Evolutionary conservation across 495 filamentous ascomycete genomes (phyloP).

Genomic region (Talaromyces nanjingensis): DNA sequence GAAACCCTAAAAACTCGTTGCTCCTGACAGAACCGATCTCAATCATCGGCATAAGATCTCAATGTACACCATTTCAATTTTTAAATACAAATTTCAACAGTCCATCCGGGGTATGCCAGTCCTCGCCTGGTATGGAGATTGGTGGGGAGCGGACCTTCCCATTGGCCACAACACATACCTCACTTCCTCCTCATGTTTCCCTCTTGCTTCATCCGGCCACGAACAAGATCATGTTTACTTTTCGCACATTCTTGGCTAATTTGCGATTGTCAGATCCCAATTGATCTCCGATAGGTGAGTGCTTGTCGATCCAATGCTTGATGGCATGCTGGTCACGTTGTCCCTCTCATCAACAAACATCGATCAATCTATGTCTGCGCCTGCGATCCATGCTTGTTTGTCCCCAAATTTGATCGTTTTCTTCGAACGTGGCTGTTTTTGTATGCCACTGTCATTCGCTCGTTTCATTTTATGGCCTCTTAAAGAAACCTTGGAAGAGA

Average conservation of each 20-base stretch:
- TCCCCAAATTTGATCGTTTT: not conserved
- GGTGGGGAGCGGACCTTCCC: conserved; percentile 1
- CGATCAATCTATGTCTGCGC: not conserved
- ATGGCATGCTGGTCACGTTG: not conserved
- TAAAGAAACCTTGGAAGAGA: not conserved
- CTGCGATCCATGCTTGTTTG: not conserved
- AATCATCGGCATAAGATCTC: not conserved
- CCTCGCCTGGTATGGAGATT: not conserved
- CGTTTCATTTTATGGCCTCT: not conserved
- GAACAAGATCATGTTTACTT: not conserved
- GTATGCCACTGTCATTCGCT: not conserved
- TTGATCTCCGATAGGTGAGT: not conserved
- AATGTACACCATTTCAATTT: not conserved
- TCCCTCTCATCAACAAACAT: not conserved
- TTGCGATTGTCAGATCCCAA: not conserved
- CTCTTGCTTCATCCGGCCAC: not conserved
- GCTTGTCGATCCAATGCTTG: not conserved
- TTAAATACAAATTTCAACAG: not conserved
- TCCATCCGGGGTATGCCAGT: not conserved
- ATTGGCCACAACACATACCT: conserved; percentile 3
- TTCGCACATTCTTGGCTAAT: not conserved
- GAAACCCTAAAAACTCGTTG: not conserved
- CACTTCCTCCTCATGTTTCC: not conserved
- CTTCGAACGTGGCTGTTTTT: not conserved
- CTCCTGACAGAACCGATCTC: not conserved